A percentile compares a stretch with the other conserved stretches of the same genome.
These are phyloP conservation scores for Steccherinum ochraceum DNA, from an alignment of 768 basidiomycete species.

Conservation along the genomic window DNA sequence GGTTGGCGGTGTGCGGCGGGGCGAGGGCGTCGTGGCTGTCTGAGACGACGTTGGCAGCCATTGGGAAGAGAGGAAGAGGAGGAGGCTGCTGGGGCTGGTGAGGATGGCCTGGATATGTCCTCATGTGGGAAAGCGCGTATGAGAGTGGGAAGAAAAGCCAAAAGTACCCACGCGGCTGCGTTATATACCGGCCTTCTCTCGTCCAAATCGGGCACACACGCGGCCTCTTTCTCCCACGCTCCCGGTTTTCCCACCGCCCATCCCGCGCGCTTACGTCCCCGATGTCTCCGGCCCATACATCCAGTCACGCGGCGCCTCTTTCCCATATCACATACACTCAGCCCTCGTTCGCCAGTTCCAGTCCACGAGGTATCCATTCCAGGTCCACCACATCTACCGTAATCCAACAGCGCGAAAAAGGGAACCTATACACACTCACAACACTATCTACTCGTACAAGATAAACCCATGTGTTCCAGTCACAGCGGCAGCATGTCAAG, in stretches of 20 bases:
- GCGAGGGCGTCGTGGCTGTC: slow-evolving; percentile 26
- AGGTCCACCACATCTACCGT: too few relatives aligned
- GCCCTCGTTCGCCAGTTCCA: too few relatives aligned
- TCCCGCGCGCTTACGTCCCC: background rate
- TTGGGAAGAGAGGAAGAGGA: slow-evolving; percentile 34
- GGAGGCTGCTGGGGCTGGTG: slow-evolving; percentile 19
- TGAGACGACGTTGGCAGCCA: slow-evolving; percentile 31
- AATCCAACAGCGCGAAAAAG: too few relatives aligned
- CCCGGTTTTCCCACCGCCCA: background rate
- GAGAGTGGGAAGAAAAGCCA: slow-evolving; percentile 7
- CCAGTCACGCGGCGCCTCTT: background rate
- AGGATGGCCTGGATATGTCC: slow-evolving; percentile 10
- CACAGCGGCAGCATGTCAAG: slow-evolving; percentile 11
- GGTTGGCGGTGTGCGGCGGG: slow-evolving; percentile 34
- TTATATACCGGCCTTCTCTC: background rate
- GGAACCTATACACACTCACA: too few relatives aligned
- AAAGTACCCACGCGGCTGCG: background rate
- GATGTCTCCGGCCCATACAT: background rate
- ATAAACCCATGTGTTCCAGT: background rate
- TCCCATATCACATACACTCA: too few relatives aligned
- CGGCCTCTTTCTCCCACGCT: background rate
- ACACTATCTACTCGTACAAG: too few relatives aligned
- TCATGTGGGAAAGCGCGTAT: slow-evolving; percentile 13
- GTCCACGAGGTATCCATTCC: too few relatives aligned
- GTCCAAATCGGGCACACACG: slow-evolving; percentile 1